Conservation (phyloP, 2,329 filamentous ascomycete species). For the Cadophora gregata region DNA sequence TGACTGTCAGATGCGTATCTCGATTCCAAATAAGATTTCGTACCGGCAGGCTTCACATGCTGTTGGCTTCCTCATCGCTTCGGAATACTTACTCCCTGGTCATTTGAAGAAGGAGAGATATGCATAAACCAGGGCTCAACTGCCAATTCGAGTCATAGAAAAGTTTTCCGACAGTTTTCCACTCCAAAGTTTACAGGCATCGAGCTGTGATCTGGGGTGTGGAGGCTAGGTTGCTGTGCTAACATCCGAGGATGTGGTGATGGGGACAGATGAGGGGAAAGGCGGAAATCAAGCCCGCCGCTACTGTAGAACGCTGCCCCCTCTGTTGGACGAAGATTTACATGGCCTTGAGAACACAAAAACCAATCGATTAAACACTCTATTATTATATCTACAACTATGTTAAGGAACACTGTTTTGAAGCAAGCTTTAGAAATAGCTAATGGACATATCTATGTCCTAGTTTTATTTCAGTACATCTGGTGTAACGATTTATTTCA, state of each 20-base stretch:
- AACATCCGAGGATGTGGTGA: constrained; percentile 10
- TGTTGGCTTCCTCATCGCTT: constrained; percentile 14
- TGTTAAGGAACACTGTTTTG: too few species aligned
- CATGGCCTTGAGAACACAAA: too few species aligned
- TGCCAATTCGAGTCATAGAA: constrained; percentile 1
- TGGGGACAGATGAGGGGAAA: constrained; percentile 14
- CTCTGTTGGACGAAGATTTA: too few species aligned
- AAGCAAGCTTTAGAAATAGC: too few species aligned
- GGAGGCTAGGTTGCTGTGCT: constrained; percentile 1
- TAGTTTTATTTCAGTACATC: too few species aligned
- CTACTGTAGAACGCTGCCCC: too few species aligned
- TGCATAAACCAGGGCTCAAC: constrained; percentile 4
- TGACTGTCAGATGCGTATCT: not conserved
- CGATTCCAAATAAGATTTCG: not conserved
- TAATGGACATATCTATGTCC: too few species aligned
- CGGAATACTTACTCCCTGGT: not conserved
- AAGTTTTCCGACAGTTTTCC: constrained; percentile 8
- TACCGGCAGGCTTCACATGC: constrained; percentile 13
- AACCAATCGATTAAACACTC: too few species aligned
- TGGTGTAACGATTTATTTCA: too few species aligned
- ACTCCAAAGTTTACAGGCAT: not conserved
- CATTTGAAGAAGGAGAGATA: not conserved
- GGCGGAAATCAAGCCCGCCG: constrained; percentile 5
- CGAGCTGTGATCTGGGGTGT: constrained; percentile 3
- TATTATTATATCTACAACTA: too few species aligned